phyloP scores from a whole-genome alignment of 805 yeast species.

The Allodekkera sacchari region DNA sequence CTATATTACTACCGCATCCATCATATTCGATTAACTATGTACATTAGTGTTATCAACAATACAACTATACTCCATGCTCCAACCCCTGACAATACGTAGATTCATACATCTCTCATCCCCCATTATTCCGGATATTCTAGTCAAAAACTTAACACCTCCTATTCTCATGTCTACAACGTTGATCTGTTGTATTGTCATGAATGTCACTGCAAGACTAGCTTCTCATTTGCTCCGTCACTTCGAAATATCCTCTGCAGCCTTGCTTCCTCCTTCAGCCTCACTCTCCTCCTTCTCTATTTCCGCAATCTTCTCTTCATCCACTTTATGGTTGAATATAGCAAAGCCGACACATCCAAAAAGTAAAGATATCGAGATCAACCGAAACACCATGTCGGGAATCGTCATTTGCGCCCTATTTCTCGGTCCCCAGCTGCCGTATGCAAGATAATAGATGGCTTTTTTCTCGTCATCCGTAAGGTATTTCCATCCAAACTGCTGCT shows the following conservation, averaged over 20 bases:
- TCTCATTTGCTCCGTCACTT: background rate
- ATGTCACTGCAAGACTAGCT: conserved; percentile 1
- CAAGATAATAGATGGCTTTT: conserved; percentile 48
- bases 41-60: too few relatives aligned
- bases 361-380: conserved; percentile 23
- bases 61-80: too few relatives aligned
- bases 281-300: conserved; percentile 6
- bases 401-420: conserved; percentile 27
- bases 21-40: too few relatives aligned
- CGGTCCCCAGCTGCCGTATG: conserved; percentile 61
- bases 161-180: too few relatives aligned
- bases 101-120: too few relatives aligned
- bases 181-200: too few relatives aligned
- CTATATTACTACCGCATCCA: too few relatives aligned
- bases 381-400: conserved; percentile 25
- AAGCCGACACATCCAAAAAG: conserved; percentile 28
- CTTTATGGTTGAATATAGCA: conserved; percentile 23
- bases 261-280: background rate
- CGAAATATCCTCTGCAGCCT: background rate
- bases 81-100: too few relatives aligned
- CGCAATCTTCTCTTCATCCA: conserved; percentile 17
- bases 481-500: conserved; percentile 30
- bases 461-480: conserved; percentile 42
- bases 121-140: too few relatives aligned
- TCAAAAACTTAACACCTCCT: too few relatives aligned